Evolutionary conservation across 1,284 basidiomycete species (phyloP), one percentile per base, ranked within the genome.

Genomic region (Fomitopsis schrenkii): DNA sequence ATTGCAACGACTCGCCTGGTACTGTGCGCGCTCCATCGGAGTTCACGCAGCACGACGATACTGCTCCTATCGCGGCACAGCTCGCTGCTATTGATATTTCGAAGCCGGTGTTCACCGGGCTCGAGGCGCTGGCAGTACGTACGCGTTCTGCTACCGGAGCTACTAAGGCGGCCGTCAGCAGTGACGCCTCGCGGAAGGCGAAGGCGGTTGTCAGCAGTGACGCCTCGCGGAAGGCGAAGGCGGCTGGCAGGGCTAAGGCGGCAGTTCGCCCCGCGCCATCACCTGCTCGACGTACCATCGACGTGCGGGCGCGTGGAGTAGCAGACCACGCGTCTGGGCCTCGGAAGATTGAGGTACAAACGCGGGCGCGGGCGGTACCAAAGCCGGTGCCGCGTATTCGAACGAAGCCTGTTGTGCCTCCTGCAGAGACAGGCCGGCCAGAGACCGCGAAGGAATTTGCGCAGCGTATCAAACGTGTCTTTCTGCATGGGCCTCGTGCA

Each of bases 241-340:
- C n/a, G n/a, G n/a, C n/a, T n/a, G n/a, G n/a, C n/a, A n/a, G n/a
- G n/a, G n/a, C n/a, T n/a, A n/a, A n/a, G n/a, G n/a, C n/a, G n/a
- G n/a, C n/a, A n/a, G n/a, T n/a, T n/a, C n/a, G n/a, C n/a, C n/a
- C n/a, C n/a, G n/a, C n/a, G n/a, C n/a, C n/a, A n/a, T n/a, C n/a
- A n/a, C n/a, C n/a, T n/a, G n/a, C n/a, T n/a, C n/a, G n/a, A n/a
- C n/a, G n/a, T n/a, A n/a, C n/a, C n/a, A n/a, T n/a, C n/a, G n/a
- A n/a, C n/a, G n/a, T n/a, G n/a, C n/a, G n/a, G n/a, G n/a, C n/a
- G n/a, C n/a, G n/a, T n/a, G n/a, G 35, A 36, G 10, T 36, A 5
- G 62, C 72, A 28, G 58, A 73, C 35, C 35, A 36, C 5, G 35
- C 35, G n/a, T n/a, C n/a, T n/a, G n/a, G n/a, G n/a, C n/a, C n/a